Evolutionary conservation across 2,329 filamentous ascomycete genomes (phyloP).

Genomic region (Arthroderma uncinatum): DNA sequence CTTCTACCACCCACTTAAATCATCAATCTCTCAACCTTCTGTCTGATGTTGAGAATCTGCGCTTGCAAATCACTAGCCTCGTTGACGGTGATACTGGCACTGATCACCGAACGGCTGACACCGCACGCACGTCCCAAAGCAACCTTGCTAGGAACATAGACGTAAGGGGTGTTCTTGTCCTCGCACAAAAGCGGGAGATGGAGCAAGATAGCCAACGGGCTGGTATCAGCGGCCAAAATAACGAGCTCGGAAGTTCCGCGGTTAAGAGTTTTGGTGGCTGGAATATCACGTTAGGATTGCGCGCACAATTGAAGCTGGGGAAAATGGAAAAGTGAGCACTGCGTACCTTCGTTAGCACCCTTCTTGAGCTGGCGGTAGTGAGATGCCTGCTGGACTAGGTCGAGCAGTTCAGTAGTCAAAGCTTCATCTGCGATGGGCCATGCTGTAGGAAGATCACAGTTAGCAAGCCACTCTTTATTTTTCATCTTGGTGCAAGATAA

Average conservation of each 20-base stretch:
- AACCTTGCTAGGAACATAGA: slow-evolving; percentile 64
- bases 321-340: too few relatives aligned
- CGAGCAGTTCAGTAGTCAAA: slow-evolving; percentile 70
- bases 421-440: slow-evolving; percentile 64
- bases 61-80: slow-evolving; percentile 76
- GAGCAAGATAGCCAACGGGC: slow-evolving; percentile 74
- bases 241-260: slow-evolving; percentile 83
- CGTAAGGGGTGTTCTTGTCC: slow-evolving; percentile 59
- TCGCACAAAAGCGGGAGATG: slow-evolving; percentile 68
- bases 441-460: slow-evolving; percentile 32
- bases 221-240: slow-evolving; percentile 78
- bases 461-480: background rate
- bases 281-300: slow-evolving; percentile 3
- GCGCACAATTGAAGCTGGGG: background rate
- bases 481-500: background rate
- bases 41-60: slow-evolving; percentile 80
- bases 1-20: slow-evolving; percentile 51
- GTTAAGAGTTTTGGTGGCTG: slow-evolving; percentile 74
- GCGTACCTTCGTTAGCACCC: slow-evolving; percentile 62
- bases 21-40: slow-evolving; percentile 91
- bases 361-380: slow-evolving; percentile 67
- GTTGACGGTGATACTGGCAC: slow-evolving; percentile 80
- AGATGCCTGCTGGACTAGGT: slow-evolving; percentile 62
- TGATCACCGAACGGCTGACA: slow-evolving; percentile 79
- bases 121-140: slow-evolving; percentile 81